Evolutionary conservation across 2,329 filamentous ascomycete species (phyloP).

Genomic region (Hirsutella minnesotensis): DNA sequence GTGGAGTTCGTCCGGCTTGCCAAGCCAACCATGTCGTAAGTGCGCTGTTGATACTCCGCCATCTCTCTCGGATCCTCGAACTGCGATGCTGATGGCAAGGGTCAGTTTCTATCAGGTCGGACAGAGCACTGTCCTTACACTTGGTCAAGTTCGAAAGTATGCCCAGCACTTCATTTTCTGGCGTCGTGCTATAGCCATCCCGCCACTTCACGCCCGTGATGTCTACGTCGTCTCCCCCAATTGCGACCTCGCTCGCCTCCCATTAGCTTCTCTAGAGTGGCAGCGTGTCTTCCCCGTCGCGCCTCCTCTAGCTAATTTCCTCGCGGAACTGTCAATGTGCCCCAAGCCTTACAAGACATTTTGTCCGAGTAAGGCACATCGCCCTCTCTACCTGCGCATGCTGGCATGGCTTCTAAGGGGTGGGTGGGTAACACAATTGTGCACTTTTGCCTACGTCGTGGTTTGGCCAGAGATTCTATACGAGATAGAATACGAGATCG

Average conservation of each 20-base stretch:
- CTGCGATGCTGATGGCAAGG: neutral
- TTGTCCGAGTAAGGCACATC: constrained; percentile 79
- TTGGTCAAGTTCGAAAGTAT: constrained; percentile 73
- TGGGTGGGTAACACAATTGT: constrained; percentile 87
- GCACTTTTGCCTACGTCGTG: constrained; percentile 82
- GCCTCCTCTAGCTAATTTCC: constrained; percentile 72
- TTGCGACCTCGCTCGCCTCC: constrained; percentile 63
- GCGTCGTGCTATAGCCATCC: constrained; percentile 83
- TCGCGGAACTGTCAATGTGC: constrained; percentile 69
- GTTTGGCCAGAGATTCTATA: constrained; percentile 74
- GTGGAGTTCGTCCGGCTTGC: constrained; percentile 71
- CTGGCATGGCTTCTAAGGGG: constrained; percentile 87
- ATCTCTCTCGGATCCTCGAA: neutral
- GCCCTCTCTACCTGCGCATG: constrained; percentile 78
- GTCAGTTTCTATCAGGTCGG: constrained; percentile 58
- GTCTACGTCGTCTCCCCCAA: constrained; percentile 88
- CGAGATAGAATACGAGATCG: constrained; percentile 62
- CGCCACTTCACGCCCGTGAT: constrained; percentile 79
- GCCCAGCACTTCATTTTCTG: constrained; percentile 93
- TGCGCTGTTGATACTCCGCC: constrained; percentile 4
- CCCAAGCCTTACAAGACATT: constrained; percentile 75
- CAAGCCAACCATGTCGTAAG: constrained; percentile 52
- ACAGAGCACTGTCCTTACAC: constrained; percentile 57
- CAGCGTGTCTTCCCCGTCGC: constrained; percentile 70
- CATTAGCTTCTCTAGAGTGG: constrained; percentile 59